Conservation (phyloP, 257 asterid genomes). For the Agastache rugosa region DNA sequence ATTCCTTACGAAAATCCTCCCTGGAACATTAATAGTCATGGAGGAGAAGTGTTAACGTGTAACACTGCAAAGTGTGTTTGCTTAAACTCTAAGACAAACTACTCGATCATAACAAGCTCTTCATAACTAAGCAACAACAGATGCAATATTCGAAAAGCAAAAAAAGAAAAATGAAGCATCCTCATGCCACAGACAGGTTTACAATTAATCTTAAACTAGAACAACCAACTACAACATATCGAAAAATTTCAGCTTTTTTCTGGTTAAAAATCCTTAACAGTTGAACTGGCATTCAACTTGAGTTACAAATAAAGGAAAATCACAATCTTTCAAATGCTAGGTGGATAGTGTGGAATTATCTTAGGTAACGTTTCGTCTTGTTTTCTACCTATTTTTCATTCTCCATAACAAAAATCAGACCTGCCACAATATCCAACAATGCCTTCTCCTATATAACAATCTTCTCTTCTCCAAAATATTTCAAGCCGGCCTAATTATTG, state of each 20-base stretch:
- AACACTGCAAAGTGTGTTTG: slow-evolving; percentile 12
- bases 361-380: neutral
- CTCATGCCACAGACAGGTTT: neutral
- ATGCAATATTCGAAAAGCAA: neutral
- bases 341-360: neutral
- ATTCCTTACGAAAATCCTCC: slow-evolving; percentile 97
- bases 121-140: neutral
- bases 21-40: slow-evolving; percentile 45
- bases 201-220: slow-evolving; percentile 2
- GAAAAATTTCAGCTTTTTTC: neutral
- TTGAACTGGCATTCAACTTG: neutral
- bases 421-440: neutral
- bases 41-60: slow-evolving; percentile 1
- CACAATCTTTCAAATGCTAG: neutral
- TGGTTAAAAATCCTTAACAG: neutral
- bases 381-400: neutral
- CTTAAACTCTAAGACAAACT: slow-evolving; percentile 4
- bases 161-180: slow-evolving; percentile 1
- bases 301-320: neutral
- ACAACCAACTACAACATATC: neutral
- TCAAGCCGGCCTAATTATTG: neutral
- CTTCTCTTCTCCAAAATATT: slow-evolving; percentile 1
- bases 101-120: neutral
- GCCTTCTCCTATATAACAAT: neutral
- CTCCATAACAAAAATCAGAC: neutral